Evolutionary conservation across 1,139 yeast genomes (phyloP).

Genomic region (Yarrowia galli): DNA sequence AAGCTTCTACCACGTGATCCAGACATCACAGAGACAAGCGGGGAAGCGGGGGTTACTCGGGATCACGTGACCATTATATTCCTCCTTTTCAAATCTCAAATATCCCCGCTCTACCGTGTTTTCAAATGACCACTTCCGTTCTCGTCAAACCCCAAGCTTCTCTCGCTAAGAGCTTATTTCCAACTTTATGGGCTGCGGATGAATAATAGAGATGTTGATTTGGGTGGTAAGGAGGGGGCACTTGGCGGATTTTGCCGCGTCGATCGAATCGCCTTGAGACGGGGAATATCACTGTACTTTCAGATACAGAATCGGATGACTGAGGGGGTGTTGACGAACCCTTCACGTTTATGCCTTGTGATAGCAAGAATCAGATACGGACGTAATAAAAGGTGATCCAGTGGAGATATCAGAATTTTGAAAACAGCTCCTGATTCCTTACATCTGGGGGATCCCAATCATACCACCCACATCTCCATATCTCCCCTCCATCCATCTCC

Average conservation of each 20-base stretch:
- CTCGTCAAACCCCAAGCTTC: not conserved
- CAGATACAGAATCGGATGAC: not conserved
- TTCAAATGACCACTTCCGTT: not conserved
- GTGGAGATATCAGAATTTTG: not conserved
- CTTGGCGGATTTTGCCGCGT: not conserved
- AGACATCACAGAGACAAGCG: not conserved
- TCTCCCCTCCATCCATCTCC: not conserved
- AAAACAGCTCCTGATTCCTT: not conserved
- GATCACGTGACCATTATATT: not conserved
- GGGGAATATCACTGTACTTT: not conserved
- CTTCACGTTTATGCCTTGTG: not conserved
- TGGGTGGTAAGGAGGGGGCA: not conserved
- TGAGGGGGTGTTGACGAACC: not conserved
- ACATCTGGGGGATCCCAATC: not conserved
- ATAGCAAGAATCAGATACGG: slow-evolving; percentile 1
- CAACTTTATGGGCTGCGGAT: slow-evolving; percentile 12
- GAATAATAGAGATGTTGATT: not conserved
- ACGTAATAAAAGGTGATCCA: not conserved
- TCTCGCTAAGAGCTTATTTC: slow-evolving; percentile 7
- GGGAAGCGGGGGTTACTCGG: not conserved
- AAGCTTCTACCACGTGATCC: not conserved
- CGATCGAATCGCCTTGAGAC: not conserved
- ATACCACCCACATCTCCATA: not conserved
- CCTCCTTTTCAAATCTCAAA: no score
- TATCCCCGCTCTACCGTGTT: no score